Evolutionary conservation across 345 rosid species (phyloP), one percentile per base, ranked within the genome.

Genomic region (Carallia pectinifolia): DNA sequence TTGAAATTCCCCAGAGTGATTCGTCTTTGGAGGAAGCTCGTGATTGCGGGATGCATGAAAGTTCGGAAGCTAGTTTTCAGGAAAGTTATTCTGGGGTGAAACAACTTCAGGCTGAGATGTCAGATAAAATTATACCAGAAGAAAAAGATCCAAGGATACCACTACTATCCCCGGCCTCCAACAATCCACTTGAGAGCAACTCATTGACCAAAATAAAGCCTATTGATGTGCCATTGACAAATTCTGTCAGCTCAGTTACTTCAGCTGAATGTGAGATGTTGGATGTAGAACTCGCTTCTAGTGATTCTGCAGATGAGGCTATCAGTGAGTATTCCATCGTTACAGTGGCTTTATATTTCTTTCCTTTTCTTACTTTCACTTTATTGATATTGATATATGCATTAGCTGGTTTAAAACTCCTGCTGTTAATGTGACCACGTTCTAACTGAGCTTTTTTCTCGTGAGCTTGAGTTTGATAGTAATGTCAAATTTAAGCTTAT

Each of bases 251-350:
- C 37, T 31, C 53, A 68, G 56, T 27, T 52, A 7, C 18, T 27
- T 39, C 67, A 61, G 52, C 9, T n/a, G 71, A 55, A 44, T n/a
- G 54, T 39, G 54, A 37, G 53, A n/a, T 33, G 48, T 23, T 23
- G 23, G 23, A 23, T 23, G 23, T 23, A 23, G 23, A 23, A 23
- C 23, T 23, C 23, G 44, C 48, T 65, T 58, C 71, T 61, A 56
- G 50, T 30, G 66, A 55, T 48, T 10, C 58, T 44, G 59, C 70
- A 31, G 23, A 56, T 36, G 60, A 70, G 61, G 67, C 68, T 67
- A 19, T 33, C 4, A 64, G 84, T 74, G 68, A 59, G 80, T 54
- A 7, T 69, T 23, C 23, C 23, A 23, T 23, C 23, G 23, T 23
- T 23, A 23, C 23, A 23, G 23, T 23, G 23, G 23, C 23, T 23